Conservation (phyloP, 495 filamentous ascomycete species). For the Xylaria nigripes region DNA sequence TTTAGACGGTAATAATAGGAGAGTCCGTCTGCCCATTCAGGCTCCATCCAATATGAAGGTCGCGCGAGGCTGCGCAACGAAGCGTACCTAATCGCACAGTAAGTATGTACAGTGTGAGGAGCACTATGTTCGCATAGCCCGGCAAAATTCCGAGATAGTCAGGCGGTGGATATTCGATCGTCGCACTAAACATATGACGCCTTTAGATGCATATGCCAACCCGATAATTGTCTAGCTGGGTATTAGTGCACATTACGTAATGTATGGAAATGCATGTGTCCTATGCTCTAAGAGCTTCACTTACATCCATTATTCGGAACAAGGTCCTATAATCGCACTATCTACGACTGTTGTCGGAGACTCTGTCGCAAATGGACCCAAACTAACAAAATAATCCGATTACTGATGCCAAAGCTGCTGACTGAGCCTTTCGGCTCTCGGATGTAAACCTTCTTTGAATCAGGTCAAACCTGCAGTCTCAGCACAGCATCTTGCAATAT, state of each 20-base stretch:
- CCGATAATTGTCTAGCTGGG: too few relatives aligned
- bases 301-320: too few relatives aligned
- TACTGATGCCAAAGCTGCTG: constrained; percentile 23
- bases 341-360: neutral
- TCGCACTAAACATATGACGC: neutral
- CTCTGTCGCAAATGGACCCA: neutral
- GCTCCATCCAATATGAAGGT: neutral
- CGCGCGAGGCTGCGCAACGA: neutral
- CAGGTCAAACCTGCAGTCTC: neutral
- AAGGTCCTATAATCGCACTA: neutral
- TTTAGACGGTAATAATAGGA: neutral
- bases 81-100: neutral
- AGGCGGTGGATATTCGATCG: neutral
- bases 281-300: too few relatives aligned
- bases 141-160: neutral
- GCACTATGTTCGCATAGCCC: neutral
- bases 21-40: neutral
- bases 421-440: constrained; percentile 26
- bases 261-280: too few relatives aligned
- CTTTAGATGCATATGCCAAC: too few relatives aligned
- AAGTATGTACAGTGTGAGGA: neutral
- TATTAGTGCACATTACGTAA: too few relatives aligned
- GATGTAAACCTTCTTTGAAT: constrained; percentile 10
- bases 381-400: neutral
- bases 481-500: neutral